Conservation (phyloP, 768 basidiomycete species). For the Suillus alpinus region DNA sequence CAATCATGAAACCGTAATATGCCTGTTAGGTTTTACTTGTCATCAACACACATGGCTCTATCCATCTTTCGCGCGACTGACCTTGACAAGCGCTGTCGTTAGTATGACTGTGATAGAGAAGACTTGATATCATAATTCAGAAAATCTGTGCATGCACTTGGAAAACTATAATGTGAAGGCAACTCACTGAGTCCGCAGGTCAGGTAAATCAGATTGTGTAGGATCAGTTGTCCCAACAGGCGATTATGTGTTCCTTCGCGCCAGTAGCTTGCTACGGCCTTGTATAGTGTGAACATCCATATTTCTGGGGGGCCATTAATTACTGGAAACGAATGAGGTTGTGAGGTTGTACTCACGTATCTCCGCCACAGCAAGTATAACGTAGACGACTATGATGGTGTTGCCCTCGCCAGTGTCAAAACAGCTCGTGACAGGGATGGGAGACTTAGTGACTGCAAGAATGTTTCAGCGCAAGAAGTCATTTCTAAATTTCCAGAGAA, state of each 20-base stretch:
- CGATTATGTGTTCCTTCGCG: neutral
- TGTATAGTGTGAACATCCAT: neutral
- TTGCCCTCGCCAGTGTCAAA: neutral
- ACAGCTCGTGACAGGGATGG: neutral
- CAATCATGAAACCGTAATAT: neutral
- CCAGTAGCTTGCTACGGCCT: neutral
- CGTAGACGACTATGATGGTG: neutral
- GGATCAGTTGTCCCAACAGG: neutral
- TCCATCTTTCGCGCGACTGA: neutral
- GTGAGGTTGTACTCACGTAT: neutral
- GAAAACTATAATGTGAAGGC: neutral
- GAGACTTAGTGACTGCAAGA: neutral
- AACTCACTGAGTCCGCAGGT: conserved; percentile 1
- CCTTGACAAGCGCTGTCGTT: neutral
- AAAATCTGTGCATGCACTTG: neutral
- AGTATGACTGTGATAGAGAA: neutral
- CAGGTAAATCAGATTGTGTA: neutral
- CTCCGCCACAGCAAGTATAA: neutral
- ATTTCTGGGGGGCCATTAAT: neutral
- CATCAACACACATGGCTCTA: neutral
- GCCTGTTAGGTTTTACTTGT: neutral
- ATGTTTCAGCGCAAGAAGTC: neutral
- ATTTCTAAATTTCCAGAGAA: neutral
- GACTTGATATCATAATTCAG: neutral
- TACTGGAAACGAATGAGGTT: neutral